Evolutionary conservation across 805 yeast genomes (phyloP), one percentile per base, ranked within the genome.

Genomic region (Candida parachauliodes): DNA sequence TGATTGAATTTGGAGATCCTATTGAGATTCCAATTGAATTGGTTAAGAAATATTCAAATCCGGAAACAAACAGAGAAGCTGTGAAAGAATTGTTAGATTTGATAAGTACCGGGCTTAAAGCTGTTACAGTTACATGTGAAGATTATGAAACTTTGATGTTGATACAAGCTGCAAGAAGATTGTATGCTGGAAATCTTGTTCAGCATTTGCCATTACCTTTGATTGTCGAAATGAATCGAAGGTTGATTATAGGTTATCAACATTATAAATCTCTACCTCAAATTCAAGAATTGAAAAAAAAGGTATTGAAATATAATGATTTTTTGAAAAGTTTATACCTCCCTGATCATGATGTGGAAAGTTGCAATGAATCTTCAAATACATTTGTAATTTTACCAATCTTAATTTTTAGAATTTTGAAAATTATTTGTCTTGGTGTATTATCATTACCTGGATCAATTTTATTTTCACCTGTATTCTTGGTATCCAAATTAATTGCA

Each of bases 1-100:
- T 91, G 12, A 75, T 93, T 32, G 98, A 91, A 61, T 91, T 89
- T 62, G 98, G 98, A 11, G 73, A 79, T 39, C 96, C 96, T 5
- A 77, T 89, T 39, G 81, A 76, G 35, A 79, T 93, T 25, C 49
- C 65, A 9, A 45, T 47, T 21, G 71, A 62, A 16, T 65, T 87
- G 39, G 85, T 88, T 4, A 73, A 69, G 14, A 76, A 74, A 57
- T 89, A 91, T 56, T 57, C 72, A 15, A 63, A 75, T 39, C 83
- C 87, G 3, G 80, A 74, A 12, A 77, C 83, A 10, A 79, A 81
- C 40, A 74, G 84, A 46, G 86, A 77, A 37, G 86, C 95, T 0
- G 84, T 89, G 8, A 76, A 76, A 44, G 81, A 81, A 36, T 62
- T 88, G 27, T 70, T 88, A 52, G 86, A 81, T 28, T 69, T 74